Conservation (phyloP, 352 stramenopile species). For the Pythium pectinolyticum region DNA sequence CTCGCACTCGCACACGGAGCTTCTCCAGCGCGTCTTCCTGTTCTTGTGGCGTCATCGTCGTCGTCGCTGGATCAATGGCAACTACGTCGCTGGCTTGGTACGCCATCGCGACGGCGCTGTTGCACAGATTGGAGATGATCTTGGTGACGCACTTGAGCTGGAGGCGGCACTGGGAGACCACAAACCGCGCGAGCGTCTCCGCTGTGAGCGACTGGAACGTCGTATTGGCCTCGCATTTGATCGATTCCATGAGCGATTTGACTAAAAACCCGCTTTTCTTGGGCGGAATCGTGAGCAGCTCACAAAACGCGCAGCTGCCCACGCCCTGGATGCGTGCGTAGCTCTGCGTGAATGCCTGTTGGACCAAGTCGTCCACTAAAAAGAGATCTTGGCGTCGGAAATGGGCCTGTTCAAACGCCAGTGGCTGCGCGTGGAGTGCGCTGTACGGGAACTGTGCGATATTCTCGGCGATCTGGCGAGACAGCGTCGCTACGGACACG, state of each 20-base stretch:
- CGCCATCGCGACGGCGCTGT: conserved; percentile 53
- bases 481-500: conserved; percentile 37
- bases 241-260: conserved; percentile 73
- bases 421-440: conserved; percentile 28
- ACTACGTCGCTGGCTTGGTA: conserved; percentile 18
- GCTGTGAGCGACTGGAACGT: conserved; percentile 51
- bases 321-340: conserved; percentile 64
- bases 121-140: conserved; percentile 77
- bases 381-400: conserved; percentile 84
- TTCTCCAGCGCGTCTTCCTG: conserved; percentile 7
- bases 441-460: conserved; percentile 56
- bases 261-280: conserved; percentile 82
- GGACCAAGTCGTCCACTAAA: conserved; percentile 67
- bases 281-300: conserved; percentile 49
- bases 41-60: conserved; percentile 15
- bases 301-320: conserved; percentile 57
- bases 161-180: conserved; percentile 39
- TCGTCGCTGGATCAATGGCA: too few species aligned
- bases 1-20: conserved; percentile 36
- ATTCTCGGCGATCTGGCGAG: conserved; percentile 64
- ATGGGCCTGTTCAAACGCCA: conserved; percentile 65
- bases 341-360: conserved; percentile 49
- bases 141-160: conserved; percentile 79
- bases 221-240: conserved; percentile 61
- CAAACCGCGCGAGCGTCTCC: conserved; percentile 55